These are phyloP conservation scores for Diaporthe sp. DNA, from an alignment of 2,329 filamentous ascomycete genomes.

Conservation along the genomic window DNA sequence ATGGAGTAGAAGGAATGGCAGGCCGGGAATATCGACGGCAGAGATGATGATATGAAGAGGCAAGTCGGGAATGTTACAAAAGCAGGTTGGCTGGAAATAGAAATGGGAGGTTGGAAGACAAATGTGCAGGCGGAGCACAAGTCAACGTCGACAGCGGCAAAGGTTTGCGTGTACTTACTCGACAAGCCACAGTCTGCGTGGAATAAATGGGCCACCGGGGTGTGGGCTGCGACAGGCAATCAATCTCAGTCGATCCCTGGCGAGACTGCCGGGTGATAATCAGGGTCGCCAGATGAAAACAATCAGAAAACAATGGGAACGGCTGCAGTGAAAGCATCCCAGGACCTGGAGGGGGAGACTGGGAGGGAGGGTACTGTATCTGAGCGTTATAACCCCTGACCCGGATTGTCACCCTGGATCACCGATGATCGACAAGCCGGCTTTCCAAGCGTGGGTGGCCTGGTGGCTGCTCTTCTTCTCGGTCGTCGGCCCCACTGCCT, in stretches of 20 bases:
- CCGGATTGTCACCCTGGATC: constrained; percentile 13
- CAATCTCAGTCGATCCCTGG: constrained; percentile 32
- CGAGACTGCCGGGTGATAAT: constrained; percentile 1
- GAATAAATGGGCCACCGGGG: constrained; percentile 22
- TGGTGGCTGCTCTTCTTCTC: neutral
- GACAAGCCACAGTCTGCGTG: constrained; percentile 32
- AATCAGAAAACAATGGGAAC: constrained; percentile 23
- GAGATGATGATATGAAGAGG: constrained; percentile 3
- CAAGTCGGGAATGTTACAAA: constrained; percentile 4
- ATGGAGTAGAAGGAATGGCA: constrained; percentile 17
- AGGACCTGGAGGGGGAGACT: neutral
- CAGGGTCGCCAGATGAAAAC: constrained; percentile 20
- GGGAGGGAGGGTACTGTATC: neutral
- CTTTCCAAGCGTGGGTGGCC: neutral
- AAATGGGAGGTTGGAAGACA: constrained; percentile 3
- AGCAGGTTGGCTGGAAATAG: constrained; percentile 17
- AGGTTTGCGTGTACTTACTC: constrained; percentile 29
- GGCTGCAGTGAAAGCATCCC: neutral
- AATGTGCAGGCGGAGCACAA: neutral
- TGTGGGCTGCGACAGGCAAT: constrained; percentile 22
- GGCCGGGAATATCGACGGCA: constrained; percentile 26
- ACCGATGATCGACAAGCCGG: constrained; percentile 22
- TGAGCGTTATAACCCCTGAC: constrained; percentile 17
- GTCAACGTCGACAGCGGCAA: constrained; percentile 16
- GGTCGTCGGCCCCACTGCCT: constrained; percentile 32